phyloP scores from a whole-genome alignment of 148 eudicot genomes.

The Chenopodium berlandieri region DNA sequence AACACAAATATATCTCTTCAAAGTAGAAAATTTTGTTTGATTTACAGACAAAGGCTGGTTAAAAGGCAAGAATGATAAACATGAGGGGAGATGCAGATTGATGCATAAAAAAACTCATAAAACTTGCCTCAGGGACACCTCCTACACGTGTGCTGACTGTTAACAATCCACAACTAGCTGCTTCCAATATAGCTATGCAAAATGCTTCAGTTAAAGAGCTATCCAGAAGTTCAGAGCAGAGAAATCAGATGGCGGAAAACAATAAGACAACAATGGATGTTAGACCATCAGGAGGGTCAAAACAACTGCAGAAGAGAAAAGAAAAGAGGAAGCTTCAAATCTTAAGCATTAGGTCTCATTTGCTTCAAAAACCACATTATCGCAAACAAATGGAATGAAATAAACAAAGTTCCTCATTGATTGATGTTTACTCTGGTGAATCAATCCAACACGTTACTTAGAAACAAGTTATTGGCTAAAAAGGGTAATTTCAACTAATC shows the following conservation, averaged over 20 bases:
- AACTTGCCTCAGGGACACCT: constrained; percentile 93
- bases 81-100: background rate
- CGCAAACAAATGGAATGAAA: background rate
- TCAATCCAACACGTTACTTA: background rate
- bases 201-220: constrained; percentile 98
- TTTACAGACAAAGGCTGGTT: background rate
- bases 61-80: background rate
- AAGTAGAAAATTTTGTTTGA: background rate
- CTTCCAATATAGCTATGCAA: constrained; percentile 98
- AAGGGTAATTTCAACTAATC: background rate
- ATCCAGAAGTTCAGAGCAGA: constrained; percentile 29
- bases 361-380: background rate
- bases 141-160: constrained; percentile 98
- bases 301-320: background rate
- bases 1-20: background rate
- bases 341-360: background rate
- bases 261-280: background rate
- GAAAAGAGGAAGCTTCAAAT: background rate
- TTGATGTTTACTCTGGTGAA: background rate
- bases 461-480: background rate
- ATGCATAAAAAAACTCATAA: background rate
- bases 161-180: constrained; percentile 96
- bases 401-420: background rate
- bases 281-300: background rate
- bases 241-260: constrained; percentile 8